A percentile compares a stretch with the other conserved stretches of the same genome.
Evolutionary conservation across 495 filamentous ascomycete genomes (phyloP).

Genomic region (Xylaria cubensis): DNA sequence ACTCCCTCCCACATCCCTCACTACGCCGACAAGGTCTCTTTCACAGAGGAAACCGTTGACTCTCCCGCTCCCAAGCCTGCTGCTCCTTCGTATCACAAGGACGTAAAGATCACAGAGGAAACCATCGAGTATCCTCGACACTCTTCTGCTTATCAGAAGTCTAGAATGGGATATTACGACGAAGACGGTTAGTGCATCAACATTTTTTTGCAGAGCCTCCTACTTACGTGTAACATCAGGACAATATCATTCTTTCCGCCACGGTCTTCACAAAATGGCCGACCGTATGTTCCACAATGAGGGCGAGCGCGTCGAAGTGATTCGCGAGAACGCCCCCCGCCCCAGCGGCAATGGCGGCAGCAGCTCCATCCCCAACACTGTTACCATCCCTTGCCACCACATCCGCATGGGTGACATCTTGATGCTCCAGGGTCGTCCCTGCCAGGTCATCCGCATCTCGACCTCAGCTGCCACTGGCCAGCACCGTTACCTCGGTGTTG

Average conservation of each 20-base stretch:
- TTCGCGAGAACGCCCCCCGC: conserved; percentile 44
- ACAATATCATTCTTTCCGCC: conserved; percentile 92
- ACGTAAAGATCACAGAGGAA: conserved; percentile 45
- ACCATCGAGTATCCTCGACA: conserved; percentile 52
- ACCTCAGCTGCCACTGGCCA: conserved; percentile 97
- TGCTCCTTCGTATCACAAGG: conserved; percentile 48
- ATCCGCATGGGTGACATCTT: conserved; percentile 98
- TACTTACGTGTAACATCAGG: conserved; percentile 52
- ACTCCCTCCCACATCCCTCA: conserved; percentile 34
- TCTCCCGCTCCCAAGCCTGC: conserved; percentile 39
- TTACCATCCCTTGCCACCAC: conserved; percentile 99
- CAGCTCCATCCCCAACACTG: conserved; percentile 72
- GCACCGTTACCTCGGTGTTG: conserved; percentile 99
- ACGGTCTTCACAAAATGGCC: conserved; percentile 81
- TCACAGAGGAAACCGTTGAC: conserved; percentile 61
- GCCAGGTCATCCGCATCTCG: conserved; percentile 99
- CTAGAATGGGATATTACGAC: conserved; percentile 99
- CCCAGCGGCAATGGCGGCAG: conserved; percentile 43
- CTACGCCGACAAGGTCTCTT: conserved; percentile 38
- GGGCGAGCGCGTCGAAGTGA: conserved; percentile 65
- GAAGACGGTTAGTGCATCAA: conserved; percentile 66
- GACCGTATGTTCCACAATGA: conserved; percentile 79
- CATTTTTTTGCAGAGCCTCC: background rate
- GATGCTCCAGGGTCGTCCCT: conserved; percentile 98
- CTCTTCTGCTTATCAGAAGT: conserved; percentile 47